These are phyloP conservation scores for Heracleum sosnowskyi DNA, from an alignment of 129 eudicot genomes.

Conservation along the genomic window DNA sequence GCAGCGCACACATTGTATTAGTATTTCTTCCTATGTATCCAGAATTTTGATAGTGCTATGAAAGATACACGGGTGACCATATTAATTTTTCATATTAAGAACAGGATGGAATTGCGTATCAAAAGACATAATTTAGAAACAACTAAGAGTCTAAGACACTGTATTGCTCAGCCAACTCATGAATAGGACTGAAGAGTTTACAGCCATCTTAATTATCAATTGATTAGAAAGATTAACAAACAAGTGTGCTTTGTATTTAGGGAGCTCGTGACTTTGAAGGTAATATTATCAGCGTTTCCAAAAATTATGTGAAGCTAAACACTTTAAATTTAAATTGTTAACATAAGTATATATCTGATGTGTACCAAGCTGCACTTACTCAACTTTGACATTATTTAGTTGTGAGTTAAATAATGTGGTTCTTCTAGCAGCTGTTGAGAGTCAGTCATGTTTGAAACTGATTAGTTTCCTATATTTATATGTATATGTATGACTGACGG, in stretches of 20 bases:
- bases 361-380: background rate
- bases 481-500: too few relatives aligned
- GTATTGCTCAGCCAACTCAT: background rate
- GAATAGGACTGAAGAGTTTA: background rate
- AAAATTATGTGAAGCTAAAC: background rate
- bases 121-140: background rate
- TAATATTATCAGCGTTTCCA: background rate
- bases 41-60: background rate
- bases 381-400: too few relatives aligned
- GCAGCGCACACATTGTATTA: background rate
- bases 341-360: background rate
- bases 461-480: too few relatives aligned
- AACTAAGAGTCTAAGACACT: background rate
- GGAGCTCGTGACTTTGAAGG: background rate
- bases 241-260: background rate
- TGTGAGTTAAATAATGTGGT: too few relatives aligned
- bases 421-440: too few relatives aligned
- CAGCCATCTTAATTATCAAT: background rate
- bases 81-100: background rate
- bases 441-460: too few relatives aligned
- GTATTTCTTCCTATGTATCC: background rate
- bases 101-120: background rate
- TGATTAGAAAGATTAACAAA: background rate
- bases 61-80: background rate
- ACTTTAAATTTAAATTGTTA: background rate